phyloP scores from a whole-genome alignment of 805 yeast species.

The Candida insectorum region DNA sequence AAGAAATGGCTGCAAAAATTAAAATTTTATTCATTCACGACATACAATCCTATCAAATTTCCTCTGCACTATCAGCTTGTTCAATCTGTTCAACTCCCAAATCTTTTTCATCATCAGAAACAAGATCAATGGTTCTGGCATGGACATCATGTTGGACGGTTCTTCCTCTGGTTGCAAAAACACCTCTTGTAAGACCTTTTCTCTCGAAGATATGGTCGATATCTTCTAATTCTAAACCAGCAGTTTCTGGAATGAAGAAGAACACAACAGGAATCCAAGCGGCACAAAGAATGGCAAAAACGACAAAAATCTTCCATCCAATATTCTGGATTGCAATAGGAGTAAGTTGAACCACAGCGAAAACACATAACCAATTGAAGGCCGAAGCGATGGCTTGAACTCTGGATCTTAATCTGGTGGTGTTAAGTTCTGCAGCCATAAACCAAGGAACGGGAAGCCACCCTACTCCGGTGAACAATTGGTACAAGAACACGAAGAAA shows the following conservation, averaged over 20 bases:
- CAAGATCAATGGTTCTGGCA: slow-evolving; percentile 8
- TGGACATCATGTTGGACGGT: slow-evolving; percentile 7
- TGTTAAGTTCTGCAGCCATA: slow-evolving; percentile 54
- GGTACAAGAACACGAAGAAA: slow-evolving; percentile 52
- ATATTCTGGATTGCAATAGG: slow-evolving; percentile 48
- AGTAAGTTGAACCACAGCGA: slow-evolving; percentile 57
- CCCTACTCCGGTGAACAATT: slow-evolving; percentile 48
- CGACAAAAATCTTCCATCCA: slow-evolving; percentile 63
- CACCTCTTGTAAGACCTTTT: slow-evolving; percentile 8
- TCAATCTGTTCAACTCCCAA: slow-evolving; percentile 6
- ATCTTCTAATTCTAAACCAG: slow-evolving; percentile 71
- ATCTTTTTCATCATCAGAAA: slow-evolving; percentile 9
- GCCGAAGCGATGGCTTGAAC: slow-evolving; percentile 53
- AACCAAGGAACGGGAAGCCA: slow-evolving; percentile 64
- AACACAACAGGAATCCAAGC: slow-evolving; percentile 50
- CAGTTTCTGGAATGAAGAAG: slow-evolving; percentile 72
- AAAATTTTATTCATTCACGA: too few species aligned
- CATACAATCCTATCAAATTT: too few species aligned
- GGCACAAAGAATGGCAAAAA: slow-evolving; percentile 63
- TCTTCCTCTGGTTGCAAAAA: slow-evolving; percentile 9
- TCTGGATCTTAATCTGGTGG: slow-evolving; percentile 52
- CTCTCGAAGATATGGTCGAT: slow-evolving; percentile 43
- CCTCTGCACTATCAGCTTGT: too few species aligned
- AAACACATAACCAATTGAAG: slow-evolving; percentile 55
- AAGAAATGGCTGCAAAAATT: too few species aligned